Evolutionary conservation across 495 filamentous ascomycete genomes (phyloP), one percentile per base, ranked within the genome.

Genomic region (Evernia prunastri): DNA sequence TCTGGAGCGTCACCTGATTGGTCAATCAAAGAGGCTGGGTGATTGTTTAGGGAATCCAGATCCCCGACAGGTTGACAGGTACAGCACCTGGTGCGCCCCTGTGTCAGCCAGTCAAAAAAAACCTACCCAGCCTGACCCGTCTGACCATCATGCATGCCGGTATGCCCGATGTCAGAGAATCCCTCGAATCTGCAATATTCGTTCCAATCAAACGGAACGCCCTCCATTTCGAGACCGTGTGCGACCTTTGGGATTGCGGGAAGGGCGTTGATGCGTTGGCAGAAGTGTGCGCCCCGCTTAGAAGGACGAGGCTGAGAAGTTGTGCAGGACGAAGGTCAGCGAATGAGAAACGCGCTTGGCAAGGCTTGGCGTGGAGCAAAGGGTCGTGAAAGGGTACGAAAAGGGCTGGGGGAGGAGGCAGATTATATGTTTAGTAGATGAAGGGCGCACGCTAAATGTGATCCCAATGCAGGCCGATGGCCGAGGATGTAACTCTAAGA

Each of bases 41-140:
- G n/a, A n/a, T n/a, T n/a, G n/a, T n/a, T n/a, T n/a, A n/a, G n/a
- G n/a, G n/a, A n/a, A n/a, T n/a, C n/a, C n/a, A n/a, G n/a, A n/a
- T n/a, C n/a, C n/a, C n/a, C n/a, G n/a, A n/a, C n/a, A n/a, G n/a
- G n/a, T n/a, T n/a, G n/a, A n/a, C n/a, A n/a, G n/a, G n/a, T n/a
- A n/a, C n/a, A n/a, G n/a, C n/a, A n/a, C n/a, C n/a, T n/a, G n/a
- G n/a, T 27, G 15, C 49, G 49, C 49, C 49, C 49, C 27, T 31
- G 13, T 5, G 49, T 53, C 49, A 53, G 49, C 49, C 49, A 53
- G 10, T 53, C 17, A 53, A 53, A 53, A 53, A 53, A 53, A 53
- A 53, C 49, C 49, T 31, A 31, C 49, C 27, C 49, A 29, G 3
- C 25, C 49, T 51, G 23, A 23, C 47, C 47, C 11, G n/a, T 17